A percentile compares a stretch with the other conserved stretches of the same genome.
These are phyloP conservation scores for Sporothrix brunneoviolacea DNA, from an alignment of 2,329 filamentous ascomycete species.

Conservation along the genomic window DNA sequence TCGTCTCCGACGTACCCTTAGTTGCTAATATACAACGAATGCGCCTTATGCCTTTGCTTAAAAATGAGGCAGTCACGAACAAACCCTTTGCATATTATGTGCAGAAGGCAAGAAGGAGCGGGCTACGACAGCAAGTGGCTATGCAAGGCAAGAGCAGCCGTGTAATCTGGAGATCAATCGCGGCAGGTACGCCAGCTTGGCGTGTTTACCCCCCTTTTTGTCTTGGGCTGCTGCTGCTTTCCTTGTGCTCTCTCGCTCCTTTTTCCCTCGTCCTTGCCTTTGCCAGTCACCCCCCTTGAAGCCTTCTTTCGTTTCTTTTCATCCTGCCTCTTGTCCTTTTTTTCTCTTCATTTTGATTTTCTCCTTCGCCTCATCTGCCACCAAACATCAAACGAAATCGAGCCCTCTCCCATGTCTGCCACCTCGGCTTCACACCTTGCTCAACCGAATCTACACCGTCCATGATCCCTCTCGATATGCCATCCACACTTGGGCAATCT, in stretches of 20 bases:
- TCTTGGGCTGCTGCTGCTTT: not conserved
- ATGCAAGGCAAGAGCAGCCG: conserved; percentile 5
- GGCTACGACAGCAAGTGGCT: not conserved
- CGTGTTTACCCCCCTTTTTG: conserved; percentile 3
- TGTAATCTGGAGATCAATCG: conserved; percentile 2
- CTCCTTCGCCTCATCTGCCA: not conserved
- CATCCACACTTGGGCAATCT: conserved; percentile 7
- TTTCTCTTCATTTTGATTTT: not conserved
- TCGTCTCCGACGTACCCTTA: too few relatives aligned
- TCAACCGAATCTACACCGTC: conserved; percentile 6
- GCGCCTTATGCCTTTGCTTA: too few relatives aligned
- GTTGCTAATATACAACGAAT: too few relatives aligned
- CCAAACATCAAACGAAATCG: conserved; percentile 2
- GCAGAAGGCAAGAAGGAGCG: not conserved
- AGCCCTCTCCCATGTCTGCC: not conserved
- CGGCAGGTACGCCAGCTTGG: conserved; percentile 2
- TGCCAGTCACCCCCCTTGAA: not conserved
- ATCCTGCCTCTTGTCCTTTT: not conserved
- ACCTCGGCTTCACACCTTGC: conserved; percentile 8
- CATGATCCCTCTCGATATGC: conserved; percentile 6
- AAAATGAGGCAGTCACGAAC: too few relatives aligned
- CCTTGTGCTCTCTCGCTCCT: not conserved
- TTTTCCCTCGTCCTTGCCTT: not conserved
- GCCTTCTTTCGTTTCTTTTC: not conserved
- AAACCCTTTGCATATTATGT: too few relatives aligned